Evolutionary conservation across 2,329 filamentous ascomycete genomes (phyloP).

Genomic region (Pyrenophora tritici-repentis): DNA sequence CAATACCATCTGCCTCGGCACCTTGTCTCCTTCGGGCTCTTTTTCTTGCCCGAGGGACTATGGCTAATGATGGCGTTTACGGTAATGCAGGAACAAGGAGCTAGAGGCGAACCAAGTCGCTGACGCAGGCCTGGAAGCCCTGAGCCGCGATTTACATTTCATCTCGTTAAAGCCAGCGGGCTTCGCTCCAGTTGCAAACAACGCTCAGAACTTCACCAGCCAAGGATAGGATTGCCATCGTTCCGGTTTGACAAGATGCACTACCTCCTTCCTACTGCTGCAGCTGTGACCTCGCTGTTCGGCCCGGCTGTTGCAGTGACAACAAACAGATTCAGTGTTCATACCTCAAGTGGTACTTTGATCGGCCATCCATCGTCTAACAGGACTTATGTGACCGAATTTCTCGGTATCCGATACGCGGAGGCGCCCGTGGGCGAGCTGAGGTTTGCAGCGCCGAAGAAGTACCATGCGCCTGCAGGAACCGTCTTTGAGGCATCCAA

Average conservation of each 20-base stretch:
- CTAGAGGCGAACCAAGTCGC: not conserved
- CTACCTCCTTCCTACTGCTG: constrained; percentile 13
- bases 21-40: constrained; percentile 1
- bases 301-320: constrained; percentile 12
- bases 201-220: not conserved
- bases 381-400: constrained; percentile 34
- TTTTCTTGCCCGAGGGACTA: not conserved
- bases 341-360: constrained; percentile 40
- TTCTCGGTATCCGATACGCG: constrained; percentile 46
- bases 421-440: constrained; percentile 40
- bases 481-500: constrained; percentile 30
- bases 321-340: constrained; percentile 13
- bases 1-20: constrained; percentile 3
- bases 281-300: constrained; percentile 16
- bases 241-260: constrained; percentile 22
- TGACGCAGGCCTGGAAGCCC: not conserved
- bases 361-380: constrained; percentile 38
- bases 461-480: constrained; percentile 27
- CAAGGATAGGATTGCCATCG: not conserved
- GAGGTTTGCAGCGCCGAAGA: constrained; percentile 40
- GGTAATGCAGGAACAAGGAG: constrained; percentile 7
- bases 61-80: not conserved
- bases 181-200: not conserved
- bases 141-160: constrained; percentile 7
- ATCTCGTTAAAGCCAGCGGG: constrained; percentile 7